Percentiles rank a stretch among this genome's conserved stretches.
Conservation (phyloP, 75 land plant genomes). For the Picea sitchensis region DNA sequence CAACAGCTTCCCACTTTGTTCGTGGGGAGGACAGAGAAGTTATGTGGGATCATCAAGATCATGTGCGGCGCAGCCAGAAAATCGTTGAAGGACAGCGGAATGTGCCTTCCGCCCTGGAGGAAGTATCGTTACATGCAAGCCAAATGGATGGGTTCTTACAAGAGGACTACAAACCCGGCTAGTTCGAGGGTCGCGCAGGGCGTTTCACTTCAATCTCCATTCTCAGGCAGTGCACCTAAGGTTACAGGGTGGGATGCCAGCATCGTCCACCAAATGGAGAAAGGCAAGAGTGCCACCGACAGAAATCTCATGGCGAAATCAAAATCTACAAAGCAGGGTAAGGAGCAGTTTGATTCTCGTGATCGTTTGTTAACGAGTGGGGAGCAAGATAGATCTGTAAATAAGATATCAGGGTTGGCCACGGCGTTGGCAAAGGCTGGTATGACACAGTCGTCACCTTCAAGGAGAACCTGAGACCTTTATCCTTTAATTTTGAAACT, state of each 20-base stretch:
- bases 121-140: constrained; percentile 62
- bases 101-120: constrained; percentile 80
- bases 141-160: constrained; percentile 80
- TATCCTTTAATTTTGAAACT: too few species aligned
- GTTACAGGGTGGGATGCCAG: background rate
- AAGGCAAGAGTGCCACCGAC: too few species aligned
- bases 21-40: constrained; percentile 48
- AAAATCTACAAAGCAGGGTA: background rate
- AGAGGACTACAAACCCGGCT: constrained; percentile 35
- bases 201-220: constrained; percentile 44
- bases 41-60: constrained; percentile 43
- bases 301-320: background rate
- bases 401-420: background rate
- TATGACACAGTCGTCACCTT: too few species aligned
- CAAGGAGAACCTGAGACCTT: too few species aligned
- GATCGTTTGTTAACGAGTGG: background rate
- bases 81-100: constrained; percentile 49
- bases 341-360: background rate
- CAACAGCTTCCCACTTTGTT: constrained; percentile 41
- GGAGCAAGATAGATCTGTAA: background rate
- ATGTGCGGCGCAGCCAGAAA: constrained; percentile 53
- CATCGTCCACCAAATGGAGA: background rate
- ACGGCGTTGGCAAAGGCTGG: background rate
- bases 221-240: background rate
- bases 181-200: constrained; percentile 51